Conservation (phyloP, 169 alveolate species). For the Pseudocohnilembus persalinus region DNA sequence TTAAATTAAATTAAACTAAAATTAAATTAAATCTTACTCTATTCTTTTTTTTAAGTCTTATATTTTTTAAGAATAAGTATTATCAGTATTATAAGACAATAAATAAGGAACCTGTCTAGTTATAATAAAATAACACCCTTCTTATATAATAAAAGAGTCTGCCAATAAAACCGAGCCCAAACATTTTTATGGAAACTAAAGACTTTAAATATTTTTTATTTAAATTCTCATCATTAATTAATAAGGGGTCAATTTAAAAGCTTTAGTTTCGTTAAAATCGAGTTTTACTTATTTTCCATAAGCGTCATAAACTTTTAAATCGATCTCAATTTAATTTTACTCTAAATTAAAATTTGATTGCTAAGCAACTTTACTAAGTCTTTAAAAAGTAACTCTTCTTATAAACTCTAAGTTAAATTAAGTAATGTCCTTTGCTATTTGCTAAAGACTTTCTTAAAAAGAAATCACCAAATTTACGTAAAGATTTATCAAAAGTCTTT, state of each 20-base stretch:
- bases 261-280: constrained; percentile 32
- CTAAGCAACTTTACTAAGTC: background rate
- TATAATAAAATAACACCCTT: constrained; percentile 37
- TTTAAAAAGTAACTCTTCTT: background rate
- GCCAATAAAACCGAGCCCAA: constrained; percentile 13
- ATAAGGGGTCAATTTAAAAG: constrained; percentile 40
- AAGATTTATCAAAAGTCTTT: constrained; percentile 28
- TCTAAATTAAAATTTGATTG: background rate
- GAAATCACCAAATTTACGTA: constrained; percentile 20
- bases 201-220: constrained; percentile 12
- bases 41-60: constrained; percentile 21
- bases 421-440: constrained; percentile 14
- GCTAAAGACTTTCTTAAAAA: constrained; percentile 21
- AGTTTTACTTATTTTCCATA: constrained; percentile 34
- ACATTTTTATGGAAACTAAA: background rate
- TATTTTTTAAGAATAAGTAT: constrained; percentile 11
- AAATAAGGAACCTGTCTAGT: constrained; percentile 33
- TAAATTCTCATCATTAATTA: constrained; percentile 21
- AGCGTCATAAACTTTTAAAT: constrained; percentile 18
- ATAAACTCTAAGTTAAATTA: constrained; percentile 7
- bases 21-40: background rate
- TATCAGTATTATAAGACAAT: background rate
- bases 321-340: background rate
- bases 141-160: constrained; percentile 36
- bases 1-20: background rate